Base-by-base conservation (phyloP, 306 rosid species). In the Casuarina equisetifolia region DNA sequence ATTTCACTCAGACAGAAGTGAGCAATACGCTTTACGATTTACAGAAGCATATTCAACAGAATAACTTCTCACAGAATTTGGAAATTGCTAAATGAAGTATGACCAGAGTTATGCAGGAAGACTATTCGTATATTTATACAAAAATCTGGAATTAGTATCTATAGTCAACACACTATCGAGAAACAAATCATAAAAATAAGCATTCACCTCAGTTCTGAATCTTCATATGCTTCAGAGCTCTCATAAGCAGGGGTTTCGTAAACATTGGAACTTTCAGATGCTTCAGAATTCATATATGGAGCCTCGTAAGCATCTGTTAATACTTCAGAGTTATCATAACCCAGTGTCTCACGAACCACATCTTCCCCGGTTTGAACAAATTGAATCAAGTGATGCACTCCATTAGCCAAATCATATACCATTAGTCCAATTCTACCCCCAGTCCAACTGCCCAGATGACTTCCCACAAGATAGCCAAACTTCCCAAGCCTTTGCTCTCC, bases 401-500 rank as follows among this genome's bases (percentile, higher is more conserved):
- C 97, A 84, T 88, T 89, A 69, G 83, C 84, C 80, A 92, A 91
- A 82, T 92, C 98, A 84, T 96, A 88, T 2, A 86, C 62, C 99
- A 91, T 91, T 35, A 96, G 78, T 35, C 97, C 99, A 35, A 92
- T 76, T 78, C 96, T 90, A 86, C 96, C 99, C 54, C 99, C 99
- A 75, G 89, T 46, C 98, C 97, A 92, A 85, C 98, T 92, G 4
- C 99, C 99, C 76, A 87, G 17, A 11, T 87, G 90, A 84, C 99
- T 92, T 84, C 98, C 99, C 46, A 90, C 82, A 75, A 91, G 96
- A 82, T 92, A 91, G 72, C 99, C 99, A 70, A 92, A 66, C 83
- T 91, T 87, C 70, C 98, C 97, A 50, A 91, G 84, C 83, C 82
- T 88, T 80, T 90, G 84, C 74, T 96, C 99, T 35, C 97, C 96